Evolutionary conservation across 305 asterid genomes (phyloP).

Genomic region (Fraxinus baroniana): DNA sequence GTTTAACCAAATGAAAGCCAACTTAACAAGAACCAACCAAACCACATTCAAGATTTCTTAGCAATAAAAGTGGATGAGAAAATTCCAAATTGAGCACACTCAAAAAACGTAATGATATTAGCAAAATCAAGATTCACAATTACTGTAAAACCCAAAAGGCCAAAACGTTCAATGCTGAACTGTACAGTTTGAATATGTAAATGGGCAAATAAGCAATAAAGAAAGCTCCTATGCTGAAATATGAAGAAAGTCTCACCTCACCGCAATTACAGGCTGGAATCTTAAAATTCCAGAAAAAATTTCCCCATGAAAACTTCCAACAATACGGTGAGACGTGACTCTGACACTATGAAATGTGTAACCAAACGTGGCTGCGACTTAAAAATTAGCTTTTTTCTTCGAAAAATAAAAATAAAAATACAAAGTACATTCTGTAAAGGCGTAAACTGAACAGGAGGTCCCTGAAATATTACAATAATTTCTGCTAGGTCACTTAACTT

Average conservation of each 20-base stretch:
- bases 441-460: background rate
- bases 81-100: background rate
- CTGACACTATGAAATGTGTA: slow-evolving; percentile 25
- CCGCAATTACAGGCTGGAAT: slow-evolving; percentile 25
- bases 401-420: slow-evolving; percentile 5
- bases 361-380: slow-evolving; percentile 58
- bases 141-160: background rate
- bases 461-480: background rate
- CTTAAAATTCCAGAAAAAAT: slow-evolving; percentile 23
- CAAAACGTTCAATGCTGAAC: slow-evolving; percentile 23
- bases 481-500: background rate
- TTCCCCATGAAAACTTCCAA: slow-evolving; percentile 11
- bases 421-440: background rate
- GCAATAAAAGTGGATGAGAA: slow-evolving; percentile 10
- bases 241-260: slow-evolving; percentile 19
- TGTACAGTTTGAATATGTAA: slow-evolving; percentile 13
- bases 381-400: slow-evolving; percentile 13
- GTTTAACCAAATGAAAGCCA: background rate
- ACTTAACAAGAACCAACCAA: background rate
- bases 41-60: slow-evolving; percentile 10
- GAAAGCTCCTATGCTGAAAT: background rate
- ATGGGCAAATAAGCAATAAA: background rate
- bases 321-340: slow-evolving; percentile 21
- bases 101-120: background rate
- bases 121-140: slow-evolving; percentile 18